These are phyloP conservation scores for Diddensiella caesifluorescens DNA, from an alignment of 805 yeast species.

Conservation along the genomic window DNA sequence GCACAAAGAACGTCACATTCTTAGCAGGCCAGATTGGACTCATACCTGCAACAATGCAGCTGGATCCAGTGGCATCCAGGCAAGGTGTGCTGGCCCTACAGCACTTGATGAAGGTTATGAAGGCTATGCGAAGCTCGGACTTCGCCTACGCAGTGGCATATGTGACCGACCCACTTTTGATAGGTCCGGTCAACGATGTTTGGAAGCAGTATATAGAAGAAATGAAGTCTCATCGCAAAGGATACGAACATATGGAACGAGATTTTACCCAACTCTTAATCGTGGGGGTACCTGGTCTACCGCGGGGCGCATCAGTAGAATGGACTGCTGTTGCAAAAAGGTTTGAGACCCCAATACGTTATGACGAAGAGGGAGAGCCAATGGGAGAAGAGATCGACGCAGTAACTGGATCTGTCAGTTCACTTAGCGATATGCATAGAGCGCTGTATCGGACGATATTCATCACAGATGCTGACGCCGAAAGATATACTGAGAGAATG, in stretches of 20 bases:
- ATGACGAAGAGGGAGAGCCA: no score
- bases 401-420: no score
- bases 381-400: no score
- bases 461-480: no score
- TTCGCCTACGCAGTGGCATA: slow-evolving; percentile 49
- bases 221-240: background rate
- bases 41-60: slow-evolving; percentile 62
- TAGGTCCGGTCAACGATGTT: slow-evolving; percentile 34
- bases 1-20: slow-evolving; percentile 45
- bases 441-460: no score
- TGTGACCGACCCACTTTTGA: slow-evolving; percentile 36
- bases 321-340: slow-evolving; percentile 29
- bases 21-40: slow-evolving; percentile 92
- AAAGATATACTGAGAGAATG: no score
- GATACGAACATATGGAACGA: background rate
- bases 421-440: no score
- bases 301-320: slow-evolving; percentile 27
- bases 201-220: slow-evolving; percentile 37
- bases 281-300: slow-evolving; percentile 24
- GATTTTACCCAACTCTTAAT: slow-evolving; percentile 14
- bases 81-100: slow-evolving; percentile 61
- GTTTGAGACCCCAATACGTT: slow-evolving; percentile 8
- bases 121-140: slow-evolving; percentile 46
- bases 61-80: slow-evolving; percentile 31
- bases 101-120: slow-evolving; percentile 61